Conservation (phyloP, 2,329 filamentous ascomycete species). For the Fusarium hostae region DNA sequence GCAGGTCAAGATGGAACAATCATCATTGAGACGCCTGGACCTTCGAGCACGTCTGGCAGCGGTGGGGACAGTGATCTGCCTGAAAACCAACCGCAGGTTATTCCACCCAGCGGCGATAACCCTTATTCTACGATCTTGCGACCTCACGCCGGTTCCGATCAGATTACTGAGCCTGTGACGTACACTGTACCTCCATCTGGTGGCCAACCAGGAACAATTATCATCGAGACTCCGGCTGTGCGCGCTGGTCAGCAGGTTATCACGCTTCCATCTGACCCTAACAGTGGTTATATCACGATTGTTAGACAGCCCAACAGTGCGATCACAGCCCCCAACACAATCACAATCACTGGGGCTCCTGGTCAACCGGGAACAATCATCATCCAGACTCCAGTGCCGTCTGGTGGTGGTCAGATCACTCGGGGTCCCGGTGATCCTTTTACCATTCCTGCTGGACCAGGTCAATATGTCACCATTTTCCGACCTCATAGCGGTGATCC, state of each 20-base stretch:
- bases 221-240: slow-evolving; percentile 28
- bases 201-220: slow-evolving; percentile 24
- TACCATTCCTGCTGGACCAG: slow-evolving; percentile 20
- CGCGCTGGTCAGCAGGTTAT: slow-evolving; percentile 16
- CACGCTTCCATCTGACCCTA: slow-evolving; percentile 34
- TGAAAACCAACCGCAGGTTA: slow-evolving; percentile 19
- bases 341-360: slow-evolving; percentile 19
- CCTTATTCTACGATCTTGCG: slow-evolving; percentile 24
- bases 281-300: slow-evolving; percentile 28
- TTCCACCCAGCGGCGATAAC: slow-evolving; percentile 21
- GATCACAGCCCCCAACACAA: slow-evolving; percentile 19
- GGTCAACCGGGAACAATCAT: slow-evolving; percentile 31
- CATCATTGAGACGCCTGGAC: slow-evolving; percentile 29
- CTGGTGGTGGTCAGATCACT: slow-evolving; percentile 4
- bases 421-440: slow-evolving; percentile 15
- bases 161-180: slow-evolving; percentile 29
- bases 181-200: slow-evolving; percentile 22
- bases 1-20: slow-evolving; percentile 28
- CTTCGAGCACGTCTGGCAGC: slow-evolving; percentile 1
- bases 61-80: not conserved
- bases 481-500: slow-evolving; percentile 32
- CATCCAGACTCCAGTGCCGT: slow-evolving; percentile 24
- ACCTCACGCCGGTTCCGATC: slow-evolving; percentile 19
- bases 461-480: slow-evolving; percentile 22
- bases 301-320: slow-evolving; percentile 14